Evolutionary conservation across 2,329 filamentous ascomycete species (phyloP).

Genomic region (Exophiala viscosa): DNA sequence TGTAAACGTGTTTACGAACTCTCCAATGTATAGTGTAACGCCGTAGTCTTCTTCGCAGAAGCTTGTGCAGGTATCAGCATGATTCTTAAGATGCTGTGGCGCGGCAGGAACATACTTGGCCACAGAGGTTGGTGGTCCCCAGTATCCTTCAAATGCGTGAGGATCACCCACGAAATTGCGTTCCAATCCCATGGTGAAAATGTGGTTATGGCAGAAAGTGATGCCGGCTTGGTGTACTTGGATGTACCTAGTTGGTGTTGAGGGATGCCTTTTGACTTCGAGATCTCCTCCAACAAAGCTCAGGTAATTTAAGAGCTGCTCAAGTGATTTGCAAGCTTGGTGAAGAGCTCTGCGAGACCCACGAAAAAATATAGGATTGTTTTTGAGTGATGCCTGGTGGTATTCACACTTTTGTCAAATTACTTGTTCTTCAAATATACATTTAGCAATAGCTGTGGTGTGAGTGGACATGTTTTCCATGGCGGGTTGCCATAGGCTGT

Average conservation of each 20-base stretch:
- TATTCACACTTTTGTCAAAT: too few species aligned
- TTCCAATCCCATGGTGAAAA: conserved; percentile 16
- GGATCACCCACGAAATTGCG: conserved; percentile 20
- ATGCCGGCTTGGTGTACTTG: background rate
- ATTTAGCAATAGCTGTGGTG: too few species aligned
- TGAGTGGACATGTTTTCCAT: too few species aligned
- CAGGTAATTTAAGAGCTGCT: too few species aligned
- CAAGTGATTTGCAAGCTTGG: too few species aligned
- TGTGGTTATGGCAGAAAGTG: background rate
- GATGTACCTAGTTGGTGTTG: background rate
- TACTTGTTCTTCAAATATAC: too few species aligned
- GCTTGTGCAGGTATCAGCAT: conserved; percentile 5
- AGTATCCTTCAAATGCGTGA: conserved; percentile 19
- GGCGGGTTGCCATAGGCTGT: background rate
- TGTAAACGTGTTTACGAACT: conserved; percentile 33
- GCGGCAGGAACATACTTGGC: conserved; percentile 15
- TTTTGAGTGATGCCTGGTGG: too few species aligned
- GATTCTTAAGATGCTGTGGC: background rate
- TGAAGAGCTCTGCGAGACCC: too few species aligned
- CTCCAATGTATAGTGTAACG: conserved; percentile 29
- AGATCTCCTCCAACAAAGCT: too few species aligned
- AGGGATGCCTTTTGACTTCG: background rate
- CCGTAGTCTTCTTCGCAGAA: conserved; percentile 30
- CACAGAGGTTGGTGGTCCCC: conserved; percentile 21
- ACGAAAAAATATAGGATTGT: too few species aligned